A percentile compares a stretch with the other conserved stretches of the same genome.
These are phyloP conservation scores for Sporopachydermia quercuum DNA, from an alignment of 805 yeast genomes.

Conservation along the genomic window DNA sequence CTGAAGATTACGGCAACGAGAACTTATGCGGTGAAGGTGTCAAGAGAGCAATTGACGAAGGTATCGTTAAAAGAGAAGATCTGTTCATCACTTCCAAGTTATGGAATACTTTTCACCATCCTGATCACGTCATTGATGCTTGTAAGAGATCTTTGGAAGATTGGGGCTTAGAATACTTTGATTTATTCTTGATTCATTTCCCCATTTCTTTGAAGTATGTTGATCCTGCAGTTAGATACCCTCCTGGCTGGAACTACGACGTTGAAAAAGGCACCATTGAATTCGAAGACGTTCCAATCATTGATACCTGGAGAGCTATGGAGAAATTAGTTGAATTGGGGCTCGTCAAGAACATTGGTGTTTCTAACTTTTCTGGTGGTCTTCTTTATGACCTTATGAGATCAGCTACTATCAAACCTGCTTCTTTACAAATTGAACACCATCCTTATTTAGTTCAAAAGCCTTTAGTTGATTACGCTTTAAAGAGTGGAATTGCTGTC, in stretches of 20 bases:
- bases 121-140: conserved; percentile 27
- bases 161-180: conserved; percentile 31
- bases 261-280: conserved; percentile 28
- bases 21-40: conserved; percentile 41
- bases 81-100: conserved; percentile 54
- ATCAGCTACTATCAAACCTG: conserved; percentile 30
- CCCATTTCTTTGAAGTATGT: conserved; percentile 33
- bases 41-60: conserved; percentile 40
- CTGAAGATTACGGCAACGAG: conserved; percentile 45
- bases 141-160: conserved; percentile 26
- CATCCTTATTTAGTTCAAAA: conserved; percentile 40
- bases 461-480: conserved; percentile 24
- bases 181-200: conserved; percentile 35
- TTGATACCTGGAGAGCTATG: conserved; percentile 37
- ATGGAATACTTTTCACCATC: conserved; percentile 62
- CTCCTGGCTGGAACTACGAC: conserved; percentile 11
- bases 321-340: conserved; percentile 30
- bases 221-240: conserved; percentile 18
- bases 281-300: conserved; percentile 24
- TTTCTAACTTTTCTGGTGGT: conserved; percentile 35
- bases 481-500: conserved; percentile 25
- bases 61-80: conserved; percentile 48
- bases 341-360: conserved; percentile 33
- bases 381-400: conserved; percentile 30
- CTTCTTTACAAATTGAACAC: conserved; percentile 38